phyloP scores from a whole-genome alignment of 169 alveolate genomes.

The Plasmodium relictum region DNA sequence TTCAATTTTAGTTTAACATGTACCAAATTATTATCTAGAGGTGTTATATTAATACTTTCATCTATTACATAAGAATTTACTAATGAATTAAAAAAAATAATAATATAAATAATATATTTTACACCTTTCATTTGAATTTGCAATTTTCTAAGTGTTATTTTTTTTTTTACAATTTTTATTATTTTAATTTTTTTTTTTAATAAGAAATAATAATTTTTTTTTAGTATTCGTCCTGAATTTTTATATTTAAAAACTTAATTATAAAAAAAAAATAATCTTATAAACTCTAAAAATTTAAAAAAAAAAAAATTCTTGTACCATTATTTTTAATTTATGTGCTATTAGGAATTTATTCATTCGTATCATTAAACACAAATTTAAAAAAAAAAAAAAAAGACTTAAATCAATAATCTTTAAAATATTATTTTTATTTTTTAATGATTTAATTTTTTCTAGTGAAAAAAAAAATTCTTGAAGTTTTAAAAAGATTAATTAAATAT shows the following conservation, averaged over 20 bases:
- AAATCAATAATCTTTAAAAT: background rate
- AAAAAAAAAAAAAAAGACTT: background rate
- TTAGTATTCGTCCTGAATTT: background rate
- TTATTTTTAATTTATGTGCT: too few relatives aligned
- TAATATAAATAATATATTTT: conserved; percentile 26
- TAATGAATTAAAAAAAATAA: conserved; percentile 32
- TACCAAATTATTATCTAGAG: conserved; percentile 54
- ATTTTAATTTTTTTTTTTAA: conserved; percentile 4
- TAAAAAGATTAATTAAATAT: conserved; percentile 17
- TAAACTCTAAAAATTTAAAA: too few relatives aligned
- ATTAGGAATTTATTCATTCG: too few relatives aligned
- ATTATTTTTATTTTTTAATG: conserved; percentile 2
- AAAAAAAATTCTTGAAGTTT: conserved; percentile 11
- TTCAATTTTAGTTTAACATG: conserved; percentile 61
- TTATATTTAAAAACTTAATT: background rate
- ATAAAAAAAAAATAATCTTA: too few relatives aligned
- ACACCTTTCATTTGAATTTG: conserved; percentile 61
- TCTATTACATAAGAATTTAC: conserved; percentile 60
- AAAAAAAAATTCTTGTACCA: background rate
- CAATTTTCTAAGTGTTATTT: background rate
- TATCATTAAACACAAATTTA: background rate
- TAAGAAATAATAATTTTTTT: background rate
- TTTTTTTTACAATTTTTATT: background rate
- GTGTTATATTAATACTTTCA: conserved; percentile 60
- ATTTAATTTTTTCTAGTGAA: conserved; percentile 14